Conservation (phyloP, 2,329 filamentous ascomycete genomes). For the Fusarium lyarnte region DNA sequence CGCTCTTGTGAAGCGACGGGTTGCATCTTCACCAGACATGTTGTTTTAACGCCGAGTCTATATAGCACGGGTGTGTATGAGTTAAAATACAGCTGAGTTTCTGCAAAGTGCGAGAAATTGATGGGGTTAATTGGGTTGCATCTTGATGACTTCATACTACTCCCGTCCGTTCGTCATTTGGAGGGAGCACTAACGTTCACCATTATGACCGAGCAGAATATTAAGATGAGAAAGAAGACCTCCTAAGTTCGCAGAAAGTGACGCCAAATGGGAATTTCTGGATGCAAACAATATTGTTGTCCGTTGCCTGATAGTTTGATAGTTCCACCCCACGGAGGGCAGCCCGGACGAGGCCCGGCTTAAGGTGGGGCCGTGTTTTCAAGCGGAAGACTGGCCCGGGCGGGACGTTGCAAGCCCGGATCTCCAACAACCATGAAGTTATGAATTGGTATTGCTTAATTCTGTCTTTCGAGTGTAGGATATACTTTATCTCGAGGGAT, state of each 20-base stretch:
- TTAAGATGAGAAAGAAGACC: neutral
- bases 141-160: conserved; percentile 11
- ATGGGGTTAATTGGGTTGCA: neutral
- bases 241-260: neutral
- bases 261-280: neutral
- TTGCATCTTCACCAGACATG: conserved; percentile 6
- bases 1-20: conserved; percentile 47
- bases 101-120: neutral
- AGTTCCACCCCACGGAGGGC: neutral
- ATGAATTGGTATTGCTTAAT: too few relatives aligned
- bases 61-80: too few relatives aligned
- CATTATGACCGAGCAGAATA: neutral
- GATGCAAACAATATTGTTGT: neutral
- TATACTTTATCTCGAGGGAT: too few relatives aligned
- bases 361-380: neutral
- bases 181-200: neutral
- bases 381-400: neutral
- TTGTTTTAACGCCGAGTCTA: neutral
- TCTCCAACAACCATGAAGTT: too few relatives aligned
- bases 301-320: neutral
- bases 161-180: conserved; percentile 1
- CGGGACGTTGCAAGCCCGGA: too few relatives aligned
- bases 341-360: neutral
- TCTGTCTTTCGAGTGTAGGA: too few relatives aligned
- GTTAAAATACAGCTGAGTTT: neutral